Base-by-base conservation (phyloP, 441 rosid genomes). In the Corymbia calophylla region DNA sequence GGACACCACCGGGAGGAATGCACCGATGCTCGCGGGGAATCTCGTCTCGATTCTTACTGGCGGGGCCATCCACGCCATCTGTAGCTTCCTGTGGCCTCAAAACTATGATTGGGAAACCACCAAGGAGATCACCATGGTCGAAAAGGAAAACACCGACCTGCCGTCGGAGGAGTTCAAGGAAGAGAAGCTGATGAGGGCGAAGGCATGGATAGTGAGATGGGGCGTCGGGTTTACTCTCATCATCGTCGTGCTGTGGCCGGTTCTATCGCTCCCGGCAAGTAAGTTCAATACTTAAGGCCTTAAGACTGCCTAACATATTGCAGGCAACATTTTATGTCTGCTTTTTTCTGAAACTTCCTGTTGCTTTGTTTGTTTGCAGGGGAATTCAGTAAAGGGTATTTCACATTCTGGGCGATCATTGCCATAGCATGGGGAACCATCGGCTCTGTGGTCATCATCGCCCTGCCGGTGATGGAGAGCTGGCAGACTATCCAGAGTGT, bases 21-120 rank as follows among this genome's bases (percentile, higher is more conserved):
- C 98, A 39, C 98, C 99, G 0, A 96, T 96, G 99, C 97, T 97
- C 10, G 94, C 97, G 5, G 99, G 99, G 56, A 97, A 97, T 89
- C 95, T 97, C 25, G 98, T 97, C 17, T 96, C 99, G 0, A 93
- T 96, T 88, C 93, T 97, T 35, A 87, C 95, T 3, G 98, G 99
- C 14, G 99, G 99, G 89, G 94, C 94, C 86, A 91, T 97, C 56
- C 99, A 97, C 89, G 95, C 94, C 44, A 89, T 94, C 53, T 94
- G 95, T 86, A 97, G 99, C 89, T 49, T 95, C 82, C 16, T 95
- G 47, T 87, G 91, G 92, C 99, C 99, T 27, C 99, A 97, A 54
- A 94, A 96, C 89, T 97, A 97, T 66, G 93, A 94, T 39, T 97
- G 99, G 99, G 96, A 94, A 5, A 95, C 96, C 32, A 97, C 99